These are phyloP conservation scores for Lactifluus piperatus DNA, from an alignment of 768 basidiomycete species.

Conservation along the genomic window DNA sequence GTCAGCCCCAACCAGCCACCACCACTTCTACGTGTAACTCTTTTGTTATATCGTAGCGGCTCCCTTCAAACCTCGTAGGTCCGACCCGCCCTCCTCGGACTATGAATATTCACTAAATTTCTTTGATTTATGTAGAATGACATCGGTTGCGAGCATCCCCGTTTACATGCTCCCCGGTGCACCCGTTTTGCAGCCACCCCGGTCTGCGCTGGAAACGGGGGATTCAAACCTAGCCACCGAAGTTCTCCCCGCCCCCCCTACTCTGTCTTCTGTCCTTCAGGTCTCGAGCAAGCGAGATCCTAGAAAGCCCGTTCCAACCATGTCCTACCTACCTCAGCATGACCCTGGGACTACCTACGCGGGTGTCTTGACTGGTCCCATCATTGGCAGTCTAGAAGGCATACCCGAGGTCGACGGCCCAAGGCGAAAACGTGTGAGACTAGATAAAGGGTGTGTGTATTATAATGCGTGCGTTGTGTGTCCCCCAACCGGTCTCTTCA, in stretches of 20 bases:
- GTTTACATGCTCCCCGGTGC: constrained; percentile 67
- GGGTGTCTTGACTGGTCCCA: constrained; percentile 59
- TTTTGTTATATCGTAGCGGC: constrained; percentile 11
- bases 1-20: constrained; percentile 17
- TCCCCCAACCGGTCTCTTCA: constrained; percentile 2
- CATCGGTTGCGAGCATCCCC: constrained; percentile 63
- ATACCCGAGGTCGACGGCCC: constrained; percentile 56
- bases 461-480: background rate
- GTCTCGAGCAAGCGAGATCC: constrained; percentile 63
- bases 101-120: constrained; percentile 4
- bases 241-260: constrained; percentile 83
- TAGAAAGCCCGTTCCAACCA: constrained; percentile 57
- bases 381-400: constrained; percentile 28
- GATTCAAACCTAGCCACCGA: constrained; percentile 63
- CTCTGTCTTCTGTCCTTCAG: constrained; percentile 63
- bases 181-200: constrained; percentile 64
- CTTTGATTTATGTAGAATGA: constrained; percentile 37
- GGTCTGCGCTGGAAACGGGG: constrained; percentile 69
- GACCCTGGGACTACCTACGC: constrained; percentile 88
- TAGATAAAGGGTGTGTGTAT: constrained; percentile 65
- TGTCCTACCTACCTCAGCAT: constrained; percentile 75
- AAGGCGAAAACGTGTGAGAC: constrained; percentile 62
- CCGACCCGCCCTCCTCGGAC: background rate
- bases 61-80: constrained; percentile 3
- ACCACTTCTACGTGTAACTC: constrained; percentile 13